Evolutionary conservation across 2,329 filamentous ascomycete species (phyloP), one percentile per base, ranked within the genome.

Genomic region (Colletotrichum orbiculare): DNA sequence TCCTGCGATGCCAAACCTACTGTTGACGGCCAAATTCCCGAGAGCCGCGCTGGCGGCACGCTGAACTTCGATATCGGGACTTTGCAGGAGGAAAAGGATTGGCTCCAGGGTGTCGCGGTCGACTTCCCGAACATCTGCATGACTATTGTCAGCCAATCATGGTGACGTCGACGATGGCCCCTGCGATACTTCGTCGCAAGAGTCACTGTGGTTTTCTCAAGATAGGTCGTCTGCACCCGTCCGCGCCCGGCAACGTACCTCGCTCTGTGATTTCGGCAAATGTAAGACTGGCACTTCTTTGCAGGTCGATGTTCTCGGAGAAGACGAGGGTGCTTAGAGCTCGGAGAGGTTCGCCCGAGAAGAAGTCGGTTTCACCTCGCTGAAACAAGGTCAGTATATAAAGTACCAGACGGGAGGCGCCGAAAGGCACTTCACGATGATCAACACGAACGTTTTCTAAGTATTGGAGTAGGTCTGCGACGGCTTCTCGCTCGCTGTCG

Each of bases 231-330:
- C 25, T 12, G 25, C 13, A 17, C 8, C 43, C 52, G 11, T 12
- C 25, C 41, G 69, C 52, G 11, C 10, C 25, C 41, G 69, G 67
- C 45, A 50, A 77, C 84, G 73, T 85, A 97, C 96, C 95, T 93
- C 95, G 83, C 81, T 99, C 96, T 43, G 96, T 99, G 71, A 99
- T 99, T 78, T 99, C 96, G 66, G 96, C 96, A 84, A 99, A 99
- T 2, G 96, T 99, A 78, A 99, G 87, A 78, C 95, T 98, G 57
- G 96, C 96, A 81, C 96, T 98, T 70, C 96, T 88, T 82, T 99
- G 96, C 57, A 99, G 86, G 77, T 99, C 96, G 76, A 99, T 94
- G 81, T 99, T 99, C 79, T 98, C 94, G 63, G 96, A 99, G 78
- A 97, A 99, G 63, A 99, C 96, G 34, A 99, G 87, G 11, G 95